Percentiles rank a stretch among this genome's conserved stretches.
These are phyloP conservation scores for Tulasnella sp. DNA, from an alignment of 768 basidiomycete species.

Conservation along the genomic window DNA sequence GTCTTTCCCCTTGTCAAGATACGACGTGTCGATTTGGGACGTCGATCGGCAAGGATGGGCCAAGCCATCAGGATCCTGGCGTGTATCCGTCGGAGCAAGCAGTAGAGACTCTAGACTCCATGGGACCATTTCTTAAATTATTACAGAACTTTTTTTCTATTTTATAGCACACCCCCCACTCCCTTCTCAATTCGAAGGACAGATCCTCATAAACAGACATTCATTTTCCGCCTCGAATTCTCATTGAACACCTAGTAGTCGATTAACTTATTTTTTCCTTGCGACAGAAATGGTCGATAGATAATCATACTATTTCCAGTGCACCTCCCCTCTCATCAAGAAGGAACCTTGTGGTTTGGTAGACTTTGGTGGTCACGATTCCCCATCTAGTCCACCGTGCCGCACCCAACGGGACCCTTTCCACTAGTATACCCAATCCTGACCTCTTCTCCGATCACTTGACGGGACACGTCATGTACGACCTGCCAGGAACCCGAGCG, in stretches of 20 bases:
- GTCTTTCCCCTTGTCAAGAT: constrained; percentile 22
- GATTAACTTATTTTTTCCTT: neutral
- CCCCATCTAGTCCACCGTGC: constrained; percentile 46
- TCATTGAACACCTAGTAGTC: neutral
- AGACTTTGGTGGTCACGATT: constrained; percentile 57
- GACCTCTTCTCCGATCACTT: constrained; percentile 37
- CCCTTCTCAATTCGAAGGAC: too few species aligned
- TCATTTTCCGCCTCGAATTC: neutral
- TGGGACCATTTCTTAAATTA: constrained; percentile 11
- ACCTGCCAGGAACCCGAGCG: constrained; percentile 23
- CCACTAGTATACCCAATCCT: constrained; percentile 64
- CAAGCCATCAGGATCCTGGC: constrained; percentile 10
- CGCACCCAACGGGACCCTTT: constrained; percentile 61
- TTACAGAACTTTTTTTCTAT: neutral
- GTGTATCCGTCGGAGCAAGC: constrained; percentile 24
- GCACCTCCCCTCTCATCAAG: constrained; percentile 67
- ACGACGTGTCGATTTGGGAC: constrained; percentile 28
- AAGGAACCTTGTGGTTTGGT: constrained; percentile 65
- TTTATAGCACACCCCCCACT: too few species aligned
- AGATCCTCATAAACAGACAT: neutral
- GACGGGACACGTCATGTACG: constrained; percentile 21
- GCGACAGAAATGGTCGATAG: neutral
- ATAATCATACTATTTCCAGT: constrained; percentile 44
- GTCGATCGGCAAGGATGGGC: constrained; percentile 26
- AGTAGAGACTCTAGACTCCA: constrained; percentile 21